Evolutionary conservation across 345 rosid genomes (phyloP), one percentile per base, ranked within the genome.

Genomic region (Rhodamnia argentea): DNA sequence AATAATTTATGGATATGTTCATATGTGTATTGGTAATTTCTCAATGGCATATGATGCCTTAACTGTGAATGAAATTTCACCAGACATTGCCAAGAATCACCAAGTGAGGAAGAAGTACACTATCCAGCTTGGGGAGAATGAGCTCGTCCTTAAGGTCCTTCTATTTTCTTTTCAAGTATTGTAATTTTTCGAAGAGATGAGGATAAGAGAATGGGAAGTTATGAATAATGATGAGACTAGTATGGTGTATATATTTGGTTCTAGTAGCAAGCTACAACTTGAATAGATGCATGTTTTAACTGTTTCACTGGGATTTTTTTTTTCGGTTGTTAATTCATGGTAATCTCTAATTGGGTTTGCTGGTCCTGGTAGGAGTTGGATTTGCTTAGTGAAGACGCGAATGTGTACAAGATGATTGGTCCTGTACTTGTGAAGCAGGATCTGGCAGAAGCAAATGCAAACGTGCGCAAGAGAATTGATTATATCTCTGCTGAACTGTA

Each of bases 401-500:
- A 96, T 86, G 98, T 97, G 51, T 96, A 92, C 92, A 97, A 97
- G 83, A 88, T 97, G 96, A 96, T 96, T 53, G 99, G 99, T 59
- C 98, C 99, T 2, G 98, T 97, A 85, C 96, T 97, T 27, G 99
- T 96, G 93, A 96, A 96, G 93, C 99, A 97, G 90, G 96, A 96
- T 90, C 87, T 97, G 89, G 99, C 99, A 0, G 98, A 97, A 92
- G 99, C 99, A 26, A 97, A 97, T 91, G 99, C 99, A 7, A 96
- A 96, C 84, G 98, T 97, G 55, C 96, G 96, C 86, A 97, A 97
- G 92, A 89, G 99, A 89, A 97, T 97, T 15, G 98, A 97, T 16
- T 97, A 95, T 90, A 95, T 97, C 86, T 93, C 97, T 70, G 98
- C 96, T 88, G 98, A 97, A 92, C 85, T 96, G 98, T 96, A 91